Evolutionary conservation across 805 yeast species (phyloP).

Genomic region (Metschnikowia cerradonensis): DNA sequence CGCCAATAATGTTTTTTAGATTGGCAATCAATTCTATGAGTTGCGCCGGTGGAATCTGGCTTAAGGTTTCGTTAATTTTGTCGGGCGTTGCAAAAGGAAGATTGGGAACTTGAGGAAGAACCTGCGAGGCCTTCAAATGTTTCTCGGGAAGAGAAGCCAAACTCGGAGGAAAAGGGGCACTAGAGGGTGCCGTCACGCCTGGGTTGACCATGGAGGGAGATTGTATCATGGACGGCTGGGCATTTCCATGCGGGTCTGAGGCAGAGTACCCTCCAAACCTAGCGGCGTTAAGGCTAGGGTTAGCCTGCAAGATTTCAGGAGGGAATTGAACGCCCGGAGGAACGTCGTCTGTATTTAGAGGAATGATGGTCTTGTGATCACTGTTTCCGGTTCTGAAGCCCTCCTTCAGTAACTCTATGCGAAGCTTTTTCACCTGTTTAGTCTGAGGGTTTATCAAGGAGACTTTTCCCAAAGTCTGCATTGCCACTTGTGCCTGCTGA

Average conservation of each 20-base stretch:
- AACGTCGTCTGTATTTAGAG: slow-evolving; percentile 41
- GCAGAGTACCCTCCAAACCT: slow-evolving; percentile 3
- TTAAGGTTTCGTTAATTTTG: slow-evolving; percentile 56
- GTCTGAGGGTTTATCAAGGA: slow-evolving; percentile 26
- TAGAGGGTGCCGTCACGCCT: not conserved
- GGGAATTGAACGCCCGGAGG: slow-evolving; percentile 61
- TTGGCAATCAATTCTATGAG: slow-evolving; percentile 66
- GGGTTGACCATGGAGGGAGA: slow-evolving; percentile 4
- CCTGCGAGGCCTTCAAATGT: slow-evolving; percentile 50
- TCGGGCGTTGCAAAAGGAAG: slow-evolving; percentile 50
- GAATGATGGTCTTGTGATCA: slow-evolving; percentile 40
- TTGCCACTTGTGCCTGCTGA: slow-evolving; percentile 50
- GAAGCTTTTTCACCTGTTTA: slow-evolving; percentile 37
- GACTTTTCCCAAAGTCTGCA: slow-evolving; percentile 41
- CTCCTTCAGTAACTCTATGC: slow-evolving; percentile 61
- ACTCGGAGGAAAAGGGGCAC: not conserved
- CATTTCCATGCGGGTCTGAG: not conserved
- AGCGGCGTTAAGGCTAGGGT: slow-evolving; percentile 1
- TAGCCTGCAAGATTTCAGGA: slow-evolving; percentile 32
- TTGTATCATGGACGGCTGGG: not conserved
- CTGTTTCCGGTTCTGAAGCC: slow-evolving; percentile 36
- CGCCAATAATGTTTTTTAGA: slow-evolving; percentile 52
- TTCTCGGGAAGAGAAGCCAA: slow-evolving; percentile 10
- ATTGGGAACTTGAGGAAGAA: slow-evolving; percentile 47
- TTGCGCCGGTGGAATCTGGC: slow-evolving; percentile 66